A percentile compares a stretch with the other conserved stretches of the same genome.
phyloP scores from a whole-genome alignment of 2,329 filamentous ascomycete species.

The Podosphaera leucotricha region DNA sequence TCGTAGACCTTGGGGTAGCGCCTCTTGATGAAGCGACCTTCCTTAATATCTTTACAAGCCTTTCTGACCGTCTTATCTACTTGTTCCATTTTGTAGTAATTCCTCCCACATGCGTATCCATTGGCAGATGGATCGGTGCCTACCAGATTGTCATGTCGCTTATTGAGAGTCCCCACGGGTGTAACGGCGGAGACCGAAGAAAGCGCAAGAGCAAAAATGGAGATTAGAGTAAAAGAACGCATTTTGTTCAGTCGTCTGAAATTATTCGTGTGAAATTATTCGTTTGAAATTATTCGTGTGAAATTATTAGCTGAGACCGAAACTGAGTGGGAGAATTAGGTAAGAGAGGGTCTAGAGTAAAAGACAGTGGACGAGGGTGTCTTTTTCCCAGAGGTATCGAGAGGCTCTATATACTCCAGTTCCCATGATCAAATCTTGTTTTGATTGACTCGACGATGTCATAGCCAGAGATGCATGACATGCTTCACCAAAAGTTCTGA shows the following conservation, averaged over 20 bases:
- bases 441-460: too few relatives aligned
- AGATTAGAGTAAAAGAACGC: neutral
- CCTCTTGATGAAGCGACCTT: neutral
- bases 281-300: too few relatives aligned
- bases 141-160: neutral
- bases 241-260: neutral
- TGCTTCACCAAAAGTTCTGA: too few relatives aligned
- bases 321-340: too few relatives aligned
- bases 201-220: neutral
- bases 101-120: neutral
- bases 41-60: neutral
- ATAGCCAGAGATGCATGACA: too few relatives aligned
- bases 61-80: neutral
- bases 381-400: too few relatives aligned
- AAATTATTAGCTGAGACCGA: too few relatives aligned
- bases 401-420: too few relatives aligned
- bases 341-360: too few relatives aligned
- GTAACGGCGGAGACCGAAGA: neutral
- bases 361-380: too few relatives aligned
- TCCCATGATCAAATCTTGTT: too few relatives aligned
- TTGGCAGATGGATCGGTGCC: neutral
- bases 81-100: neutral
- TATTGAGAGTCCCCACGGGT: neutral
- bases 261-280: too few relatives aligned
- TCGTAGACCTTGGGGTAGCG: neutral